Conservation (phyloP, 176 grass and related monocot genomes). For the Aegilops umbellulata region DNA sequence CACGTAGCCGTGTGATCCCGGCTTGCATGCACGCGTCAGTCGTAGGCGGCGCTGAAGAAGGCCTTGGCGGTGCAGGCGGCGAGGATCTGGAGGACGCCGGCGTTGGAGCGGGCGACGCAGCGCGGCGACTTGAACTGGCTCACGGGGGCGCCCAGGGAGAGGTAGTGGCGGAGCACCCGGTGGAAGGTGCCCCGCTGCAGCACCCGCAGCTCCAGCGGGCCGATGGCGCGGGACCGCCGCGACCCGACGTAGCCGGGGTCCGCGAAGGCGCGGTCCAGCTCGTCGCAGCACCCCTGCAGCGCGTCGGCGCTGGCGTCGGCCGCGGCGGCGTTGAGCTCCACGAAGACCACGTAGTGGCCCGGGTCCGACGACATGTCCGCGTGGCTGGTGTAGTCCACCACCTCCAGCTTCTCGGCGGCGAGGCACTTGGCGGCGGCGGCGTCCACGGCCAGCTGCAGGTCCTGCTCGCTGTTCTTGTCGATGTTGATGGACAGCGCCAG, state of each 20-base stretch:
- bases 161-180: slow-evolving; percentile 57
- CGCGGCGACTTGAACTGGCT: slow-evolving; percentile 90
- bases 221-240: slow-evolving; percentile 36
- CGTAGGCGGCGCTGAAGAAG: slow-evolving; percentile 44
- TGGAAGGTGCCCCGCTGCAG: slow-evolving; percentile 54
- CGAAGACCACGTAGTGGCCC: slow-evolving; percentile 76
- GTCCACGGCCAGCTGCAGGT: slow-evolving; percentile 72
- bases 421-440: slow-evolving; percentile 42
- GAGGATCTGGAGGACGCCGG: slow-evolving; percentile 66
- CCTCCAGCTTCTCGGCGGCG: slow-evolving; percentile 77
- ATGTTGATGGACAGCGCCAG: slow-evolving; percentile 78
- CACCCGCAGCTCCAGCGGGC: slow-evolving; percentile 58
- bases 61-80: neutral
- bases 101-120: slow-evolving; percentile 43
- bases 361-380: slow-evolving; percentile 55
- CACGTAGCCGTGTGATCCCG: too few relatives aligned
- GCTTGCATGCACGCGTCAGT: neutral
- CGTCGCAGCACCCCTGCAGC: slow-evolving; percentile 69
- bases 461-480: slow-evolving; percentile 92
- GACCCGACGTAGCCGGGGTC: slow-evolving; percentile 71
- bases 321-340: slow-evolving; percentile 65
- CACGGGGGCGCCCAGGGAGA: slow-evolving; percentile 50
- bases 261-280: slow-evolving; percentile 57
- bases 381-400: slow-evolving; percentile 83
- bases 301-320: slow-evolving; percentile 44